phyloP scores from a whole-genome alignment of 2,329 filamentous ascomycete genomes.

The Pyrenochaeta sp. region DNA sequence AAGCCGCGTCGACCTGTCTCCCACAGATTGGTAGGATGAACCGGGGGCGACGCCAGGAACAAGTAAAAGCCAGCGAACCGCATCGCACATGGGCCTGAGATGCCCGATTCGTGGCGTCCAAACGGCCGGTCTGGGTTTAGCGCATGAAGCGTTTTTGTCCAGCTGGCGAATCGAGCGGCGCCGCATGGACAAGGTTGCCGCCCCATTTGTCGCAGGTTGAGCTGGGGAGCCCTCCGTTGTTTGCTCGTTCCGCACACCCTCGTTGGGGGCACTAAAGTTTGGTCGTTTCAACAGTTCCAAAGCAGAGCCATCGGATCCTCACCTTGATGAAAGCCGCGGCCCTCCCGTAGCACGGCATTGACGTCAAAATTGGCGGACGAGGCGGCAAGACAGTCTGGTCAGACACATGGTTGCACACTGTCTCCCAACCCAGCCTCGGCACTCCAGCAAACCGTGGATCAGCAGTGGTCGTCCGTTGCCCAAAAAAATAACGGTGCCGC shows the following conservation, averaged over 20 bases:
- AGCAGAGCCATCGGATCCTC: slow-evolving; percentile 16
- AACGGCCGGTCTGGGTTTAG: slow-evolving; percentile 25
- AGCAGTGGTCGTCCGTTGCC: slow-evolving; percentile 7
- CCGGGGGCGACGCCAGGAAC: slow-evolving; percentile 31
- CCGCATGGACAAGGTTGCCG: slow-evolving; percentile 15
- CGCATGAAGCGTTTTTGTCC: slow-evolving; percentile 21
- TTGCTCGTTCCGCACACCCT: slow-evolving; percentile 18
- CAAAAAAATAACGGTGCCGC: slow-evolving; percentile 10
- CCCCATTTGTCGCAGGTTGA: slow-evolving; percentile 39
- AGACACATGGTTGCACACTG: slow-evolving; percentile 4
- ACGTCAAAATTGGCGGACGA: slow-evolving; percentile 2
- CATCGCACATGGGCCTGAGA: slow-evolving; percentile 13
- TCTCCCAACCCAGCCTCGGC: slow-evolving; percentile 1
- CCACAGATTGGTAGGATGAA: slow-evolving; percentile 35
- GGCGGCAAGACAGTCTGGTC: slow-evolving; percentile 3
- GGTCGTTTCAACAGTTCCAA: slow-evolving; percentile 32
- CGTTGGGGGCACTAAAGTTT: slow-evolving; percentile 15
- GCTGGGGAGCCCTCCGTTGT: slow-evolving; percentile 21
- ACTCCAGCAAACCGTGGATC: slow-evolving; percentile 8
- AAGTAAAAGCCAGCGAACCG: slow-evolving; percentile 26
- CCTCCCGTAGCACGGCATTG: slow-evolving; percentile 24
- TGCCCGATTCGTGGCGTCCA: slow-evolving; percentile 10
- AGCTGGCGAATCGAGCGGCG: slow-evolving; percentile 20
- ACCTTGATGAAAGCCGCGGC: slow-evolving; percentile 16
- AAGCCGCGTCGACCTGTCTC: slow-evolving; percentile 35